Conservation (phyloP, 2,329 filamentous ascomycete species). For the Apiospora aurea region DNA sequence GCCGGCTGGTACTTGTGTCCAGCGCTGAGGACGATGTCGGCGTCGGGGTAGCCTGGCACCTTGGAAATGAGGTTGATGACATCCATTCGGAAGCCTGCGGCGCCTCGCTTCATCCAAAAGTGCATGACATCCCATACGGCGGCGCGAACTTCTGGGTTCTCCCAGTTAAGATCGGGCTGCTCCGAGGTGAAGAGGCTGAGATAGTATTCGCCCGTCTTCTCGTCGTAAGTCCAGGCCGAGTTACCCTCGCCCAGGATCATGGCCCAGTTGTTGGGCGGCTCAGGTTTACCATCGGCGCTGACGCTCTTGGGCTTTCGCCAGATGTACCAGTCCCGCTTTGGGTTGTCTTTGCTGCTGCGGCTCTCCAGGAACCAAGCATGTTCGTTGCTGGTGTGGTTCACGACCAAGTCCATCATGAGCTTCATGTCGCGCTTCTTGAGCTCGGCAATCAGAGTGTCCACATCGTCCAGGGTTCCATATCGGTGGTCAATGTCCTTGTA, state of each 20-base stretch:
- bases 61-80: slow-evolving; percentile 79
- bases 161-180: slow-evolving; percentile 89
- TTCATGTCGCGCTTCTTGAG: slow-evolving; percentile 71
- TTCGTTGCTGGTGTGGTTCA: slow-evolving; percentile 79
- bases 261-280: slow-evolving; percentile 80
- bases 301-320: slow-evolving; percentile 60
- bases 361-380: slow-evolving; percentile 77
- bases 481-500: slow-evolving; percentile 70
- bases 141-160: slow-evolving; percentile 69
- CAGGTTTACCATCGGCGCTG: slow-evolving; percentile 62
- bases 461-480: slow-evolving; percentile 72
- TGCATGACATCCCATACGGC: slow-evolving; percentile 78
- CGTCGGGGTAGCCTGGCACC: slow-evolving; percentile 63
- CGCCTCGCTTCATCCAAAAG: slow-evolving; percentile 80
- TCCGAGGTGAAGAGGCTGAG: slow-evolving; percentile 77
- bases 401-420: slow-evolving; percentile 76
- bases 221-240: slow-evolving; percentile 74
- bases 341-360: slow-evolving; percentile 63
- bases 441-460: slow-evolving; percentile 66
- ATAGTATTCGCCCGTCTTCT: slow-evolving; percentile 77
- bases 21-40: slow-evolving; percentile 57
- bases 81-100: slow-evolving; percentile 78
- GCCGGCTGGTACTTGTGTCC: slow-evolving; percentile 59
- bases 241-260: slow-evolving; percentile 65
- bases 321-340: slow-evolving; percentile 75